These are phyloP conservation scores for Thoreauomyces humboldtii DNA, from an alignment of 192 early-diverging fungal genomes.

Conservation along the genomic window DNA sequence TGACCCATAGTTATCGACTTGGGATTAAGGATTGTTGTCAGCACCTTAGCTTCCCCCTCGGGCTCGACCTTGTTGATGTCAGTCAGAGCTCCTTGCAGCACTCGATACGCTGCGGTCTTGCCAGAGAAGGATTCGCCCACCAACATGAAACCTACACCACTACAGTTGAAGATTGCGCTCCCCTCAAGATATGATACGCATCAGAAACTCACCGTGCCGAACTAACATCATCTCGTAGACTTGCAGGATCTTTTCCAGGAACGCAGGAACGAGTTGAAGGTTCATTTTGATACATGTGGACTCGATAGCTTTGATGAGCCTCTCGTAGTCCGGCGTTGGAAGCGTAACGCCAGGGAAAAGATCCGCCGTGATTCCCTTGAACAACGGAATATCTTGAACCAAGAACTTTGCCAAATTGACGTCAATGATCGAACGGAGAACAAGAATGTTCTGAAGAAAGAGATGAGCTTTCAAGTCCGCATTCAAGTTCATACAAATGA, in stretches of 20 bases:
- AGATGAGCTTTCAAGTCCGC: too few relatives aligned
- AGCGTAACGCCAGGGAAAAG: slow-evolving; percentile 58
- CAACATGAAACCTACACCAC: slow-evolving; percentile 54
- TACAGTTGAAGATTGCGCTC: too few relatives aligned
- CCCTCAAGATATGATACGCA: slow-evolving; percentile 40
- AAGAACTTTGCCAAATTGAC: slow-evolving; percentile 63
- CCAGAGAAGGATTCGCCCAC: slow-evolving; percentile 57
- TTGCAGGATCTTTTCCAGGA: slow-evolving; percentile 59
- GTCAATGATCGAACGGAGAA: slow-evolving; percentile 60
- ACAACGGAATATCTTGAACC: slow-evolving; percentile 61
- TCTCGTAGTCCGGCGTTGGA: slow-evolving; percentile 56
- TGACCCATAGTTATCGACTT: slow-evolving; percentile 68
- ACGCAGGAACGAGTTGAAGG: slow-evolving; percentile 53
- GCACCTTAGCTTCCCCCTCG: slow-evolving; percentile 48
- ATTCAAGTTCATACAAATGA: background rate
- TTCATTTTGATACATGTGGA: slow-evolving; percentile 45
- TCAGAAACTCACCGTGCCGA: slow-evolving; percentile 40
- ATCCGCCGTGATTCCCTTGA: slow-evolving; percentile 61
- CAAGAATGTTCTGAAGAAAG: slow-evolving; percentile 48
- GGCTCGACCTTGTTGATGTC: slow-evolving; percentile 49
- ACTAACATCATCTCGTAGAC: slow-evolving; percentile 68
- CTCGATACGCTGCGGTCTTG: slow-evolving; percentile 54
- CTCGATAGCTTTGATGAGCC: slow-evolving; percentile 43
- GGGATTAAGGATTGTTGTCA: slow-evolving; percentile 49
- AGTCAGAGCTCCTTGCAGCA: slow-evolving; percentile 50